These are phyloP conservation scores for Aspergillus transmontanensis DNA, from an alignment of 2,329 filamentous ascomycete species.

Conservation along the genomic window DNA sequence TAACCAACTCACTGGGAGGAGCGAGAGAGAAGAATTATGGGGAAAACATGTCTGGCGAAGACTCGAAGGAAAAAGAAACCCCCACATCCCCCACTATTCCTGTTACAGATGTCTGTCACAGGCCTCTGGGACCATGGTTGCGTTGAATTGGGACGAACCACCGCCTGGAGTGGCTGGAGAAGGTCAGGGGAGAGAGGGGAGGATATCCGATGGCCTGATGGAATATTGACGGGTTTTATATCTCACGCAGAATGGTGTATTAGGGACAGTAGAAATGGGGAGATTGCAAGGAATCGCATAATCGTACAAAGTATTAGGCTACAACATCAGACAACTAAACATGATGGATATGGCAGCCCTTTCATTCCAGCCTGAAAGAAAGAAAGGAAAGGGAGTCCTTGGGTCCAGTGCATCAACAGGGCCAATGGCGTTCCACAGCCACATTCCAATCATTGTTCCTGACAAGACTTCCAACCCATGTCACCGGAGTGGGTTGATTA, in stretches of 20 bases:
- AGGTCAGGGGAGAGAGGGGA: slow-evolving; percentile 10
- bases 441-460: slow-evolving; percentile 2
- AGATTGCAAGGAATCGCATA: background rate
- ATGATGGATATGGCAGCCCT: background rate
- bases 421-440: background rate
- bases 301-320: background rate
- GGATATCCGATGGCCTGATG: slow-evolving; percentile 2
- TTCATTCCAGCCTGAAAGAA: background rate
- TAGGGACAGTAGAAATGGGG: background rate
- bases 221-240: background rate
- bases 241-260: background rate
- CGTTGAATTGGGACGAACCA: slow-evolving; percentile 15
- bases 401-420: background rate
- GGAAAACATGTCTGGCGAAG: slow-evolving; percentile 2
- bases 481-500: background rate
- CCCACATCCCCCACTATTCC: slow-evolving; percentile 15
- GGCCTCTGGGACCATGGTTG: slow-evolving; percentile 21
- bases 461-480: background rate
- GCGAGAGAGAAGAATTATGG: background rate
- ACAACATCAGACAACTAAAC: background rate
- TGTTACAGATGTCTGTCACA: slow-evolving; percentile 19
- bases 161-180: slow-evolving; percentile 9
- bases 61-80: background rate
- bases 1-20: background rate
- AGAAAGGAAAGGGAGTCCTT: background rate